Evolutionary conservation across 805 yeast genomes (phyloP), one percentile per base, ranked within the genome.

Genomic region (Spathaspora sp.): DNA sequence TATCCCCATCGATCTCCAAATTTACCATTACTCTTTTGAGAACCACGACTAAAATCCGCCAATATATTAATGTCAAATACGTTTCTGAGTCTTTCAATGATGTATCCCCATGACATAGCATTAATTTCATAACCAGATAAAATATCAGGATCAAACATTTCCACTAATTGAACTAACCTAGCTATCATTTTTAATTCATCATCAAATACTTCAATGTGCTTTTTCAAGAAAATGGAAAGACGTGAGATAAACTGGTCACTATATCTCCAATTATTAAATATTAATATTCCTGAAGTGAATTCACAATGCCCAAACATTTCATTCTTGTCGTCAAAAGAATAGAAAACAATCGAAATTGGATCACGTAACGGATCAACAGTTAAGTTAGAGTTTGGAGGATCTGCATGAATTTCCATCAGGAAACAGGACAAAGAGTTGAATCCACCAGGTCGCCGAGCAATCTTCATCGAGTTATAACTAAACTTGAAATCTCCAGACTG

Each of bases 41-140:
- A 66, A 0, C 85, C 85, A 50, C 97, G 69, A 1, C 96, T 82
- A 1, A 91, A 63, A 43, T 81, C 78, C 0, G 75, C 70, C n/a
- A 79, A 64, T 3, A 90, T 56, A 57, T 89, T 86, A 11, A 77
- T 66, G 1, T 78, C 79, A 59, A 75, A 75, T 1, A 62, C 67
- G 0, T 52, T 54, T 16, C 72, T 63, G 51, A 80, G 77, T 45
- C 99, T 65, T 49, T 88, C 94, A 23, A 88, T 75, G 0, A 92
- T 49, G 60, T 88, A 94, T 0, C 99, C 98, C 98, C 98, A 93
- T 0, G 97, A 89, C 0, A 79, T 60, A 0, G 84, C 70, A 55
- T 89, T 87, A 5, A 89, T 77, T 60, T 94, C 99, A 64, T 79
- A 94, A 0, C 97, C 98, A 0, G 89, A 77, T 5, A 94, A 61